Evolutionary conservation across 2,329 filamentous ascomycete genomes (phyloP), one percentile per base, ranked within the genome.

Genomic region (Aspergillus clavatus): DNA sequence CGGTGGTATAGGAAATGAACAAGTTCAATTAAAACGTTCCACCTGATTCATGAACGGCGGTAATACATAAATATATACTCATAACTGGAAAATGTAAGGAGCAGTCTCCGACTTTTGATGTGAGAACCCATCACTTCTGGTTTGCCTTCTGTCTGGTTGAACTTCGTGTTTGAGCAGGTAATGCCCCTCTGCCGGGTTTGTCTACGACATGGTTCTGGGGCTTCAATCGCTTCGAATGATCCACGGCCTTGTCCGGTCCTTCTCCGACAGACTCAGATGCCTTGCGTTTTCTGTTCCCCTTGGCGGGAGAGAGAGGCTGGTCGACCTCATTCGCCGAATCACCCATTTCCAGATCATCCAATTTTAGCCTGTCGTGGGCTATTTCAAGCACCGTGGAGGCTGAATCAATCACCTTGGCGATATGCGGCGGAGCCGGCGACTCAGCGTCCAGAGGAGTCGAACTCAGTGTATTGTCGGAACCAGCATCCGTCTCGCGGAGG

Each of bases 91-190:
- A n/a, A n/a, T n/a, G n/a, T n/a, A n/a, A n/a, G n/a, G 23, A 24
- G 23, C 23, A 24, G 8, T 8, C 23, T 24, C 23, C 23, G 4
- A 5, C 8, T 4, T 5, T 24, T 24, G 23, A 24, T 24, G 23
- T 8, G 8, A 24, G 8, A 8, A 24, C 4, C 23, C 8, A 24
- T 38, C 42, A 45, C 21, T 48, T 55, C 37, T 44, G 19, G 33
- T 55, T 63, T 24, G 55, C 58, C 47, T 53, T 55, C 46, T 60
- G 56, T 28, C 62, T 58, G 7, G 62, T 37, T 12, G 63, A 66
- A 22, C 62, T 52, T 16, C 62, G 60, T 29, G 58, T 52, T 2
- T 56, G 38, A 26, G 53, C 42, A 21, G 46, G 45, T 27, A 16
- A 27, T 3, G 40, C 40, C 19, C 40, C 43, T 19, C 48, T 45